Evolutionary conservation across 225 moss, liverwort and hornwort genomes (phyloP), one percentile per base, ranked within the genome.

Genomic region (Physcomitrellopsis africana): DNA sequence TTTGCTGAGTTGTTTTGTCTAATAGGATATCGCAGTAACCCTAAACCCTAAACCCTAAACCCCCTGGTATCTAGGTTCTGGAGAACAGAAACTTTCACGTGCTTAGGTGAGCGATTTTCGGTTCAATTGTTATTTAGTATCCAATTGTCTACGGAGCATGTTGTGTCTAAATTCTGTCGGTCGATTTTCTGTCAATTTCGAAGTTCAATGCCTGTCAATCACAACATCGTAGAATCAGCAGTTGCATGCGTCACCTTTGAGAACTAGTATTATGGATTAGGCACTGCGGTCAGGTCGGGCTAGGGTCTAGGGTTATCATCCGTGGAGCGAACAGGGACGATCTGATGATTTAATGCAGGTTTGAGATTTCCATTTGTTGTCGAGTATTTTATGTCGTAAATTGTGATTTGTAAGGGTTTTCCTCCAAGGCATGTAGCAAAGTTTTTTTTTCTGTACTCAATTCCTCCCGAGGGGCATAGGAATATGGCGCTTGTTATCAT

Each of bases 401-500:
- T 18, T 66, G 11, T 11, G 37, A 2, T 57, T 48, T 17, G 11
- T 16, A 43, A 63, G 20, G 12, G 71, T 67, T 20, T 4, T 57
- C 48, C 20, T 55, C 7, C 10, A 60, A 10, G 66, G 61, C 82
- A 75, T 61, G 29, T 75, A 67, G 58, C 22, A 52, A 51, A 24
- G 24, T 24, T 24, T 24, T 24, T 24, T 24, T 24, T 24, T 24
- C 1, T 24, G 24, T 24, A 24, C 24, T 60, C 22, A 24, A 62
- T 46, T 53, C 60, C 63, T 63, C 10, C 46, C 20, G 52, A 60
- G 67, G 3, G 51, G 51, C 41, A 24, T 37, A 79, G 74, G 46
- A 67, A 51, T 63, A 97, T 97, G 97, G 97, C 97, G 27, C 81
- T 93, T 57, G 97, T 94, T 70, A 74, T 97, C 60, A 86, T 94